phyloP scores from a whole-genome alignment of 2,329 filamentous ascomycete species.

The Myrmaecium sp. region DNA sequence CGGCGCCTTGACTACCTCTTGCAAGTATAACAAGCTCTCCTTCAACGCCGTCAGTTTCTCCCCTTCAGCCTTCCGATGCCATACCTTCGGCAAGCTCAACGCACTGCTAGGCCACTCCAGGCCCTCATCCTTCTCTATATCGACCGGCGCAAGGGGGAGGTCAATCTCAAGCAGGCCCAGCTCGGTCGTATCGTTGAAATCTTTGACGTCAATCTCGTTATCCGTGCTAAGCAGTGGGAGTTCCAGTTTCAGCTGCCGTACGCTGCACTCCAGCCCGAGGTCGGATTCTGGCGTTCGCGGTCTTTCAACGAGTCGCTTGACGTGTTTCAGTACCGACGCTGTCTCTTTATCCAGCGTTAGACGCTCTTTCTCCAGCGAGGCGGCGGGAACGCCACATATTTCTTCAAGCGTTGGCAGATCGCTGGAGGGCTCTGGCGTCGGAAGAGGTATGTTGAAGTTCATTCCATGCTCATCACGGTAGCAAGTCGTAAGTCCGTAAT shows the following conservation, averaged over 20 bases:
- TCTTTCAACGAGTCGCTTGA: too few relatives aligned
- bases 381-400: too few relatives aligned
- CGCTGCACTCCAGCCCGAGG: too few relatives aligned
- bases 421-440: too few relatives aligned
- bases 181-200: constrained; percentile 14
- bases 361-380: too few relatives aligned
- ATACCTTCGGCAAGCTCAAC: constrained; percentile 11
- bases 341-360: constrained; percentile 14
- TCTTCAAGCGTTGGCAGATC: too few relatives aligned
- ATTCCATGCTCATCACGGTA: too few relatives aligned
- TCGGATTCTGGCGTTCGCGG: constrained; percentile 3
- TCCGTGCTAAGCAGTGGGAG: constrained; percentile 29
- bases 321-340: constrained; percentile 14
- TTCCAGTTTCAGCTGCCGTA: constrained; percentile 24
- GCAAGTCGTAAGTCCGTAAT: constrained; percentile 28
- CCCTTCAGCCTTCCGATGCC: constrained; percentile 8
- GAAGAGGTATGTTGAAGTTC: too few relatives aligned
- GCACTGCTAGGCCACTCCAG: constrained; percentile 24
- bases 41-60: constrained; percentile 24
- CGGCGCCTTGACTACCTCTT: constrained; percentile 14
- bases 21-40: constrained; percentile 19
- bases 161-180: constrained; percentile 14
- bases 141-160: constrained; percentile 17
- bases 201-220: constrained; percentile 26
- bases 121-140: constrained; percentile 26